Evolutionary conservation across 768 basidiomycete genomes (phyloP), one percentile per base, ranked within the genome.

Genomic region (Lanmaoa rubissima): DNA sequence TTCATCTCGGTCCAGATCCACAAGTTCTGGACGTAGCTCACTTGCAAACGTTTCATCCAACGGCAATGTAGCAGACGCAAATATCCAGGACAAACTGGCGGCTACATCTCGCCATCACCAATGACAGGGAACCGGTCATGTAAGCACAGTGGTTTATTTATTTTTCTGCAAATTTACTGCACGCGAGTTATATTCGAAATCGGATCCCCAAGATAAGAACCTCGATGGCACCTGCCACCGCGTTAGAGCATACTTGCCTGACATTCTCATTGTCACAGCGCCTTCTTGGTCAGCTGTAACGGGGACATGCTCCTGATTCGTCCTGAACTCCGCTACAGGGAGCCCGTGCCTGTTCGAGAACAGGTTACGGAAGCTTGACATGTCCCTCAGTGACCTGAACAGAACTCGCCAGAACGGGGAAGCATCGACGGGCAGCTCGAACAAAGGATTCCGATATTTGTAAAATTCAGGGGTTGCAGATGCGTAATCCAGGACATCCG

Each of bases 341-440:
- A 84, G 82, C 58, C 78, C 81, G 1, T 81, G 73, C 60, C 70
- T 80, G 5, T 76, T 82, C 67, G 66, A 74, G 32, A 69, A 68
- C 32, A 75, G 76, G 4, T 64, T 83, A 32, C 61, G 73, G 44
- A 78, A 77, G 45, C 73, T 82, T 40, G 80, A 81, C 58, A 1
- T 28, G 62, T 73, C 78, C 4, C 68, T 82, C 48, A 61, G 66
- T 12, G 75, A 80, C 17, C 69, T 79, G 40, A 79, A 82, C 41
- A 55, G 64, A 1, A 74, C 77, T 24, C 68, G 84, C 12, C 74
- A 79, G 62, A 69, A 71, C 32, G 80, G 84, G 62, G 74, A 75
- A 56, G 62, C 52, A 19, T 68, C 72, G 5, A 69, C 71, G 24
- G 75, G 74, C 1, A 43, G 68, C 13, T 73, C 75, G 8, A 65